Base-by-base conservation (phyloP, 2,329 filamentous ascomycete species). In the Cordyceps farinosa region DNA sequence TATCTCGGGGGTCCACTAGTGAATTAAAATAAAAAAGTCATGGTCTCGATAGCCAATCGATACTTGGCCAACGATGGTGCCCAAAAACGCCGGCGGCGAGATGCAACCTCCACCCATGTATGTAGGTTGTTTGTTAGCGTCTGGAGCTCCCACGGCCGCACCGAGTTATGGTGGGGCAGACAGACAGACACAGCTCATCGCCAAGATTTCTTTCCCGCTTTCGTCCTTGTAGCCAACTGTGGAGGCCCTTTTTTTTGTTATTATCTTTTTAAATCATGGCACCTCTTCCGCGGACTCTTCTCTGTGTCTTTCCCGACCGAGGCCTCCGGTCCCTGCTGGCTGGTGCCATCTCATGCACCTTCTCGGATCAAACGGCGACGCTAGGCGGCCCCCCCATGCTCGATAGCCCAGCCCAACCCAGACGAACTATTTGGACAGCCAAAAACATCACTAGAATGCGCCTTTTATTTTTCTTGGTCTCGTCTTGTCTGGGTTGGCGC, bases 361-460 rank as follows among this genome's bases (percentile, higher is more conserved):
- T 36, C 47, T 52, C 57, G 57, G 57, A 60, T 60, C 57, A 44
- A 10, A 60, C 57, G 57, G 57, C 57, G 34, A 60, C 57, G 57
- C 57, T 52, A 60, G 57, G 17, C 38, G 42, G 22, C 22, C 22
- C 22, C 22, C 10, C 29, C 40, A 47, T 34, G 40, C 40, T 13
- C 22, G 32, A 53, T 9, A 30, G 5, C 27, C 27, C 5, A 34
- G 34, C 15, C 38, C 38, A 13, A 10, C 5, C 38, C 9, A 10
- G 36, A 2, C 11, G 1, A 40, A 40, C 7, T 4, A 22, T 22
- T 22, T 22, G 13, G 9, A 38, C 34, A 38, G 34, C 7, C 34
- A 38, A 38, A 38, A 22, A 22, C n/a, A 1, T 22, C 22, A 22
- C 22, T 1, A 22, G 22, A 22, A 22, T 22, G 22, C 22, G 22